A percentile compares a stretch with the other conserved stretches of the same genome.
Conservation (phyloP, 495 filamentous ascomycete species). For the Rusavskia elegans region DNA sequence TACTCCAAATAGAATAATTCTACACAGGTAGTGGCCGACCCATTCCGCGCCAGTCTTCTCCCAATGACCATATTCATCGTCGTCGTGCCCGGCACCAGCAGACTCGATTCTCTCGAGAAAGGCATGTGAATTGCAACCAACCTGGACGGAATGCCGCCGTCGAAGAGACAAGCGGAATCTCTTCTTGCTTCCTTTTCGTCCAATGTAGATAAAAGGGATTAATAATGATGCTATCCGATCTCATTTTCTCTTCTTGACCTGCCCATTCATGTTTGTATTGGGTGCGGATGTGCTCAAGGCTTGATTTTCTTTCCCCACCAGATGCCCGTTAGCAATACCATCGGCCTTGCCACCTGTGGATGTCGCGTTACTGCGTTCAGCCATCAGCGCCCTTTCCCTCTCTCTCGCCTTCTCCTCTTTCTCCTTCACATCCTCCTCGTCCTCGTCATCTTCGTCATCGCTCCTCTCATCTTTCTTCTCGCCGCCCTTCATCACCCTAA, state of each 20-base stretch:
- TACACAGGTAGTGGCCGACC: no score
- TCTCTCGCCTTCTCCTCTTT: constrained; percentile 2
- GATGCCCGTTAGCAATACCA: not conserved
- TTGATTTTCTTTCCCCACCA: not conserved
- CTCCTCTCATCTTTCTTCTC: constrained; percentile 39
- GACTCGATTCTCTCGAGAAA: no score
- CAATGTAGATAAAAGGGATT: no score
- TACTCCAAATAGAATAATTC: no score
- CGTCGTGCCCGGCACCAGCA: no score
- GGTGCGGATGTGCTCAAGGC: not conserved
- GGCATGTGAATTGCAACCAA: no score
- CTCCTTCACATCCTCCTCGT: constrained; percentile 16
- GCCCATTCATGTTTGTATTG: not conserved
- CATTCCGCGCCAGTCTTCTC: no score
- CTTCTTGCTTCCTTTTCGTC: no score
- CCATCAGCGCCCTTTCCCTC: not conserved
- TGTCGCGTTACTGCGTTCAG: not conserved
- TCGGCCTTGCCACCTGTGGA: not conserved
- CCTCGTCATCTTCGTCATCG: constrained; percentile 42
- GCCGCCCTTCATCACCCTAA: constrained; percentile 36
- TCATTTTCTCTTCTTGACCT: not conserved
- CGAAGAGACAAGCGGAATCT: no score
- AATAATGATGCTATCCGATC: no score
- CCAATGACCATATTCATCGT: no score
- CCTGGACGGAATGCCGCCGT: no score